Evolutionary conservation across 306 rosid genomes (phyloP), one percentile per base, ranked within the genome.

Genomic region (Cicer judaicum): DNA sequence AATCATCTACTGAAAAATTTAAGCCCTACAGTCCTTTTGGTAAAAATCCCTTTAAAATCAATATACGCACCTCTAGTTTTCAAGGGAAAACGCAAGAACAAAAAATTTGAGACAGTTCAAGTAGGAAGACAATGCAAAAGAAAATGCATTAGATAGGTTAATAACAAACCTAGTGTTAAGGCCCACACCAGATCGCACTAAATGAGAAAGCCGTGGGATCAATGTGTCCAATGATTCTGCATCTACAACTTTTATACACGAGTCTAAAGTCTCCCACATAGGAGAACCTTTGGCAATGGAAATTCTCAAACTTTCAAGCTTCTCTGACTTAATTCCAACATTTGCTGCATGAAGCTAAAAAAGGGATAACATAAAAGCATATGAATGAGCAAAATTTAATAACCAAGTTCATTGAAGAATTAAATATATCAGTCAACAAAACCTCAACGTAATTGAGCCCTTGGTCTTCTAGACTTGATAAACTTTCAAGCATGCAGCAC

Each of bases 181-280:
- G 83, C 98, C 98, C 15, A 94, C 97, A 46, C 98, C 97, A 68
- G 97, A 88, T 70, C 95, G 92, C 67, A 91, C 89, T 86, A 94
- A 80, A 74, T 94, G 92, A 77, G 91, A 89, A 79, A 94, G 96
- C 8, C 94, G 91, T 55, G 97, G 98, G 80, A 94, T 83, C 87
- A 94, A 80, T 78, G 80, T 68, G 59, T 85, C 86, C 80, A 94
- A 74, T 19, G 96, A 88, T 80, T 87, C 87, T 19, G 88, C 70
- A 87, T 94, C 97, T 80, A 90, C 90, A 87, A 88, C 94, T 75
- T 90, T 90, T 75, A 94, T 85, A 85, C 96, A 88, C 9, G 82
- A 85, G 82, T 94, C 97, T 72, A 91, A 93, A 74, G 98, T 94
- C 69, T 94, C 98, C 98, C 98, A 94, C 98, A 94, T 94, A 42